Evolutionary conservation across 257 asterid genomes (phyloP), one percentile per base, ranked within the genome.

Genomic region (Przewalskia tangutica): DNA sequence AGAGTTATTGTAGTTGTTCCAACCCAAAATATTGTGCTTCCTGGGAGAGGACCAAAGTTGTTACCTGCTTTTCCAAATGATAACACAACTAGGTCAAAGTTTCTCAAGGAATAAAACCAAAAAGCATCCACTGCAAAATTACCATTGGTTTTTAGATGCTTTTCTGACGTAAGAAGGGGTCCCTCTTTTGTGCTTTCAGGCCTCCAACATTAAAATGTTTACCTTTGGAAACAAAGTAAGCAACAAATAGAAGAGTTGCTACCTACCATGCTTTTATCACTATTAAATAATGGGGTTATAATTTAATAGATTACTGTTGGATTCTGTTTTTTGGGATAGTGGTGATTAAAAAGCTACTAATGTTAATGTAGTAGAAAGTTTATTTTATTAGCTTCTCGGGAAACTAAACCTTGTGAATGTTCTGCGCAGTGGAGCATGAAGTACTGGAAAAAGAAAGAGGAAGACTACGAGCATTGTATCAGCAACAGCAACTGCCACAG

Each of bases 351-450:
- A 67, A 38, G 77, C 77, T 67, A 4, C 32, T 36, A 67, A n/a
- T 67, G 77, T 7, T 67, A 8, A 38, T 67, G 11, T 1, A 8
- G 53, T 67, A 67, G 59, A 14, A 54, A 0, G 16, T 3, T 67
- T 18, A n/a, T 67, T 67, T 38, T 67, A 67, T 17, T 67, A 17
- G 18, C 4, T 67, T 67, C 53, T 34, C 6, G 16, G 77, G 53
- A n/a, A 67, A 67, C 27, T 66, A 9, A 36, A 86, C 59, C 20
- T 23, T 64, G 77, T 56, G 58, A 44, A 65, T 87, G 73, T 59
- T 81, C 27, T 87, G 62, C 84, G 90, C 93, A 95, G 98, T 95
- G 86, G 98, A 95, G 90, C 96, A 93, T 68, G 98, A 93, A 54
- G 92, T 93, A 76, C 78, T 95, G 88, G 98, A 95, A 86, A 89